Evolutionary conservation across 2,329 filamentous ascomycete genomes (phyloP).

Genomic region (Paraconiothyrium brasiliense): DNA sequence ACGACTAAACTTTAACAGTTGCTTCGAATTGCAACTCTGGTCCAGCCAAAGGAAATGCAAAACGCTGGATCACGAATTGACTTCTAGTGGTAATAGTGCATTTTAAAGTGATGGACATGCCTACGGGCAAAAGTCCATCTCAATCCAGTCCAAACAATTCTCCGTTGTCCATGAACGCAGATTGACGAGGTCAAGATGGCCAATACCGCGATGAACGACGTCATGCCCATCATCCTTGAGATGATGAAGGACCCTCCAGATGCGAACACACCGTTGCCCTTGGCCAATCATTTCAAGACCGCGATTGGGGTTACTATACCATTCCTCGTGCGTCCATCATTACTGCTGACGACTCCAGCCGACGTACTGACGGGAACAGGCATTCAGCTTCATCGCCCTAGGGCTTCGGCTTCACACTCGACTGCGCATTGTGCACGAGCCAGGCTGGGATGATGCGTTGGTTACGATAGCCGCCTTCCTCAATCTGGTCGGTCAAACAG

Average conservation of each 20-base stretch:
- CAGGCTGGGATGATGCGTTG: conserved; percentile 45
- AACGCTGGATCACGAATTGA: not conserved
- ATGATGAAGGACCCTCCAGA: not conserved
- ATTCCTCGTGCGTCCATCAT: not conserved
- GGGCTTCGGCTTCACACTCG: conserved; percentile 38
- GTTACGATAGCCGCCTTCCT: conserved; percentile 31
- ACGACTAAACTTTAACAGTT: not conserved
- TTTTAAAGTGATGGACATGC: not conserved
- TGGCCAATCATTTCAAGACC: not conserved
- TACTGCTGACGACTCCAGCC: not conserved
- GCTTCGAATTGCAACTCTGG: not conserved
- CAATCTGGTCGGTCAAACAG: not conserved
- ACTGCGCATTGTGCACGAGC: conserved; percentile 35
- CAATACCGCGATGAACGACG: not conserved
- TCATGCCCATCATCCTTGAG: not conserved
- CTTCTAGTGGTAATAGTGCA: not conserved
- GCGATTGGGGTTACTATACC: not conserved
- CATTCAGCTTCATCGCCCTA: conserved; percentile 37
- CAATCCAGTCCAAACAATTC: not conserved
- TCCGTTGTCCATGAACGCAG: not conserved
- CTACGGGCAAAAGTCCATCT: not conserved
- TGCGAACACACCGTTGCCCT: not conserved
- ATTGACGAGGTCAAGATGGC: not conserved
- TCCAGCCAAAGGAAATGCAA: not conserved
- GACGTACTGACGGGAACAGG: conserved; percentile 21